Base-by-base conservation (phyloP, 2,329 filamentous ascomycete genomes). In the Colletotrichum liriopes region DNA sequence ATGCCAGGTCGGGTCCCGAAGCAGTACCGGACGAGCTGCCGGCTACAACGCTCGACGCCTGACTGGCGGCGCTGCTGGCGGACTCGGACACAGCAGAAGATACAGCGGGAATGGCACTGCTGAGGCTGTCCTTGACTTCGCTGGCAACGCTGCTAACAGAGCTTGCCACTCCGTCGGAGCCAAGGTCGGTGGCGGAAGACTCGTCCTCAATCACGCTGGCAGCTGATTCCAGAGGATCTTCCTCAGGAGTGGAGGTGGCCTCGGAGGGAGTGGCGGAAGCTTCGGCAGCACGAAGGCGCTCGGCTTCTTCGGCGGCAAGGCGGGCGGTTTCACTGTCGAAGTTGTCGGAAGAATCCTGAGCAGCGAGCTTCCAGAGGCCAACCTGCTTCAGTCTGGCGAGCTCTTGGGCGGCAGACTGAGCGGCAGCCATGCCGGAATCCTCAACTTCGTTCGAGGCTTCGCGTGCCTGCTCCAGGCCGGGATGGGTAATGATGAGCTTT, bases 381-480 rank as follows among this genome's bases (percentile, higher is more conserved):
- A 96, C 93, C 74, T 95, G 91, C 87, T 96, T 98, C 41, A 99
- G 86, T 52, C 92, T 88, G 43, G 87, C 88, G 35, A 99, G 88
- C 80, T 98, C 94, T 77, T 91, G 92, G 20, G 95, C 96, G 23
- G 95, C 92, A 41, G 90, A 84, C 71, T 94, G 91, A 5, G 96
- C 95, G 72, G 94, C 85, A 23, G 87, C 86, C 94, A 98, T 98
- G 65, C 91, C 95, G 65, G 91, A 87, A 58, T 93, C 91, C 79
- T 98, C 92, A 20, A 98, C 82, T 58, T 92, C 89, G 54, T 90
- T 88, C 6, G 90, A 91, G 47, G 90, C 89, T 41, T 90, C 86
- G 77, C 93, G 91, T 23, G 94, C 93, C 66, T 90, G 85, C 26
- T 87, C 84, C 16, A 98, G 86, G 35, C 90, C 91, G 11, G 93